Evolutionary conservation across 306 rosid genomes (phyloP).

Genomic region (Ziziphus jujuba): DNA sequence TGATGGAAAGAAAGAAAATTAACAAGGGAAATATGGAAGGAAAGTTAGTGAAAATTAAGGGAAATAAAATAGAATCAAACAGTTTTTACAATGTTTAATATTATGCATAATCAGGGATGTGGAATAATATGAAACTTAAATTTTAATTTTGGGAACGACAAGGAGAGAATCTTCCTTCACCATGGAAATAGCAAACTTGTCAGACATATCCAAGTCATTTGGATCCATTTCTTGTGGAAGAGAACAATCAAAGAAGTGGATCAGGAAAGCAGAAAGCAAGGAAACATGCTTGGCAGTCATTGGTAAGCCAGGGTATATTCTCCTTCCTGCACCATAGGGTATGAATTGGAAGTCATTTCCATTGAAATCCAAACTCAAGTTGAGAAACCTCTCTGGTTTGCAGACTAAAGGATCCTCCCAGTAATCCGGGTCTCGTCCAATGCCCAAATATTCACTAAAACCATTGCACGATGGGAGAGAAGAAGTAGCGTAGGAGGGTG

Average conservation of each 20-base stretch:
- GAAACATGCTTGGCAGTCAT: slow-evolving; percentile 21
- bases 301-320: slow-evolving; percentile 34
- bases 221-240: slow-evolving; percentile 27
- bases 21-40: too few species aligned
- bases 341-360: slow-evolving; percentile 29
- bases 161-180: slow-evolving; percentile 17
- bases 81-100: too few species aligned
- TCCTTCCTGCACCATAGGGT: slow-evolving; percentile 33
- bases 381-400: slow-evolving; percentile 26
- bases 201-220: slow-evolving; percentile 11
- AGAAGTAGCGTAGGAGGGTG: slow-evolving; percentile 34
- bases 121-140: too few species aligned
- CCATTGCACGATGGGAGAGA: slow-evolving; percentile 25
- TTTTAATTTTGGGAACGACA: slow-evolving; percentile 18
- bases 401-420: slow-evolving; percentile 25
- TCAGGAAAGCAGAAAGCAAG: slow-evolving; percentile 18
- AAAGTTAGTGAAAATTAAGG: too few species aligned
- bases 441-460: slow-evolving; percentile 32
- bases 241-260: slow-evolving; percentile 29
- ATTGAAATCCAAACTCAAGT: slow-evolving; percentile 19
- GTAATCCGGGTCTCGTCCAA: slow-evolving; percentile 9
- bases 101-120: too few species aligned
- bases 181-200: slow-evolving; percentile 17
- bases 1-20: too few species aligned
- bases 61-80: too few species aligned